Percentiles rank a stretch among this genome's conserved stretches.
phyloP scores from a whole-genome alignment of 441 rosid species.

The Flueggea neowawraea region DNA sequence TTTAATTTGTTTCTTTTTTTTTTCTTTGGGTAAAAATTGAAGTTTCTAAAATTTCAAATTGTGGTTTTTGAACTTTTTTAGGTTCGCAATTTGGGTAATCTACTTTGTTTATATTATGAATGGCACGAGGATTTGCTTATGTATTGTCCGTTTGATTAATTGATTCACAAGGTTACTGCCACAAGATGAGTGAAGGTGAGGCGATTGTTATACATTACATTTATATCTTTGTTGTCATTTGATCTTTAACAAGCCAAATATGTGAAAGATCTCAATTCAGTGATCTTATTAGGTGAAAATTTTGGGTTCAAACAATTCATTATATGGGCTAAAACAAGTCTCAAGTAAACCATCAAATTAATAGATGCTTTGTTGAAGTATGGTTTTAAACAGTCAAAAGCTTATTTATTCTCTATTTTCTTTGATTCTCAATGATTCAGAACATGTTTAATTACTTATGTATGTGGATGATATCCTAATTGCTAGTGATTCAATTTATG shows the following conservation, averaged over 20 bases:
- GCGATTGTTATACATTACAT: neutral
- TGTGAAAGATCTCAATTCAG: too few species aligned
- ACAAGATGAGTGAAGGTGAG: slow-evolving; percentile 79
- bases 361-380: too few species aligned
- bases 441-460: too few species aligned
- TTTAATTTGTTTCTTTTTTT: neutral
- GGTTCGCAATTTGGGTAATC: slow-evolving; percentile 75
- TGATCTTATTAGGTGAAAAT: too few species aligned
- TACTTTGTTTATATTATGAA: slow-evolving; percentile 73
- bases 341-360: too few species aligned
- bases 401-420: too few species aligned
- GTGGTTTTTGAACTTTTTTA: slow-evolving; percentile 10
- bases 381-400: too few species aligned
- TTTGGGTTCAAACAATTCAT: too few species aligned
- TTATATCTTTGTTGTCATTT: neutral
- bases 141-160: slow-evolving; percentile 79
- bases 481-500: too few species aligned
- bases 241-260: neutral
- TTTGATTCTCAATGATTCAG: too few species aligned
- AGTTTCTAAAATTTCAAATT: neutral
- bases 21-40: neutral
- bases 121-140: slow-evolving; percentile 89
- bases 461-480: too few species aligned
- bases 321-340: too few species aligned
- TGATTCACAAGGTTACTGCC: slow-evolving; percentile 71